These are phyloP conservation scores for Atractiella rhizophila DNA, from an alignment of 768 basidiomycete species.

Conservation along the genomic window DNA sequence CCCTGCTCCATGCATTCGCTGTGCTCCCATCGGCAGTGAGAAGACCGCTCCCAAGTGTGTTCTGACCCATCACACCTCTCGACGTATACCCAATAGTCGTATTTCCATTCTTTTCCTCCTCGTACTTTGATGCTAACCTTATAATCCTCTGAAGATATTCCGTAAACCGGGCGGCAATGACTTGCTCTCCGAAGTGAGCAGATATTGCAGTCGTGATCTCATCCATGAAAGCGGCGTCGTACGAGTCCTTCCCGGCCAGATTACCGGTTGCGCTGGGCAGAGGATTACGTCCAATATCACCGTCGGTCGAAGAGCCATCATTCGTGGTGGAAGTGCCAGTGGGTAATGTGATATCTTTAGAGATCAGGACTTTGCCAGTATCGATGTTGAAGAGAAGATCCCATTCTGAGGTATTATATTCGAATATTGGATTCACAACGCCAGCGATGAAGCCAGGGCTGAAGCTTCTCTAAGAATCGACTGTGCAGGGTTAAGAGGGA, in stretches of 20 bases:
- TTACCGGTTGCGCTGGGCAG: slow-evolving; percentile 42
- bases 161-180: slow-evolving; percentile 64
- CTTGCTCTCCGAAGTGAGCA: slow-evolving; percentile 71
- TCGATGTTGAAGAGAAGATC: slow-evolving; percentile 82
- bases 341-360: slow-evolving; percentile 39
- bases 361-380: slow-evolving; percentile 57
- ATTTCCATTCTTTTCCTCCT: slow-evolving; percentile 46
- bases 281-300: slow-evolving; percentile 28
- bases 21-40: slow-evolving; percentile 52
- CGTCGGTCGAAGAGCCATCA: neutral
- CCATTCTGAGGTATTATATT: slow-evolving; percentile 52
- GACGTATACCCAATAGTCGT: slow-evolving; percentile 51
- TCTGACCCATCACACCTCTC: slow-evolving; percentile 24
- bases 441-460: slow-evolving; percentile 88
- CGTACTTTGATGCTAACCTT: slow-evolving; percentile 65
- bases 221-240: slow-evolving; percentile 73
- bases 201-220: slow-evolving; percentile 74
- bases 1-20: slow-evolving; percentile 29
- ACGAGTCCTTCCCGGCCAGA: slow-evolving; percentile 32
- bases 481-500: neutral
- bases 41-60: slow-evolving; percentile 47
- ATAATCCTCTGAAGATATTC: slow-evolving; percentile 76
- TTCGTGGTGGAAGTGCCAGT: neutral
- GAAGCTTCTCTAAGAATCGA: neutral
- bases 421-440: slow-evolving; percentile 91